Base-by-base conservation (phyloP, 257 asterid species). In the Thymus quinquecostatus region DNA sequence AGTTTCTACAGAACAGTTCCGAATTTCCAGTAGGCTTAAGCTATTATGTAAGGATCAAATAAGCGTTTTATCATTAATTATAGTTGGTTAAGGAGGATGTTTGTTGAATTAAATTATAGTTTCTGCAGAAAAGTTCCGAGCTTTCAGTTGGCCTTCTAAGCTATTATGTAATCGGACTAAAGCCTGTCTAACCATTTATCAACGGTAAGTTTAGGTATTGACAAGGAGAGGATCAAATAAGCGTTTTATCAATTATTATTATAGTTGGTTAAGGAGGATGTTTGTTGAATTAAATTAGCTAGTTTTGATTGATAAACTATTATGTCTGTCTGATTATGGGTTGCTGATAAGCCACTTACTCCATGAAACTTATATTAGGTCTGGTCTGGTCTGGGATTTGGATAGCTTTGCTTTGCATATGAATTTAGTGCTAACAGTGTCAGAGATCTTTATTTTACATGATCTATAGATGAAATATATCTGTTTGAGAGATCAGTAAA, bases 41-140 rank as follows among this genome's bases (percentile, higher is more conserved):
- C 43, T 36, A 45, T 21, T 68, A 36, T 45, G 41, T 11, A 64
- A 64, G 3, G 53, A 65, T 41, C 4, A 44, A 33, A n/a, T 47
- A 62, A 63, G 54, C 10, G 44, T 62, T 74, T 68, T 64, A 28
- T 53, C 66, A 28, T 36, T 47, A 56, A 40, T 68, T 45, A 53
- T 38, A 5, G 11, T 30, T 56, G 32, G 43, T 57, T 55, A 63
- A 69, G 38, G 30, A 33, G 32, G 55, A 68, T 21, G 63, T n/a
- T 10, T 21, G 69, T 56, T 50, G 10, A 55, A 57, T 21, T 21
- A 21, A 21, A 21, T 21, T 21, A 21, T 66, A 14, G 49, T 57
- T 45, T 28, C 13, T 66, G 33, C 32, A 44, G 53, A 41, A 43
- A 43, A 45, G 40, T 66, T 21, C 51, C 33, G 51, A 21, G 13